phyloP scores from a whole-genome alignment of 805 yeast genomes.

The Yarrowia porcina region DNA sequence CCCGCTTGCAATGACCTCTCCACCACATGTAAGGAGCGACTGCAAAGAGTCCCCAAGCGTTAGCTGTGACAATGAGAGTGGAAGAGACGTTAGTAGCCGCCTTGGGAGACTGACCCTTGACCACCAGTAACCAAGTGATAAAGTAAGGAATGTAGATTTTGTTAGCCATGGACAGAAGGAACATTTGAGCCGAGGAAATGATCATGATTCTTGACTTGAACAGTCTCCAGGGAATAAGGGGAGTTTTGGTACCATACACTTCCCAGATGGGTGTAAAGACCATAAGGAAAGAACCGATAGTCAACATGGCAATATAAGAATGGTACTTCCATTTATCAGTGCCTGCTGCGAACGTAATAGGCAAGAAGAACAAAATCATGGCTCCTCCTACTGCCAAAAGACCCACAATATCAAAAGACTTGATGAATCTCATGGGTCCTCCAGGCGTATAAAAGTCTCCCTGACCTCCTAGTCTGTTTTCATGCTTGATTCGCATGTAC shows the following conservation, averaged over 20 bases:
- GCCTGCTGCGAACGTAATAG: slow-evolving; percentile 17
- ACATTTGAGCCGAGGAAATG: slow-evolving; percentile 18
- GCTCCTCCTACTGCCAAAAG: slow-evolving; percentile 12
- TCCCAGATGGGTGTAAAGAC: slow-evolving; percentile 20
- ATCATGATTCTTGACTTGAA: slow-evolving; percentile 12
- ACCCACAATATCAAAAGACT: not conserved
- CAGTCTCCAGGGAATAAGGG: slow-evolving; percentile 14
- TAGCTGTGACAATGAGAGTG: slow-evolving; percentile 16
- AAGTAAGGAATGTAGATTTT: slow-evolving; percentile 17
- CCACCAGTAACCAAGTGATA: slow-evolving; percentile 20
- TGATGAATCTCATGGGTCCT: slow-evolving; percentile 11
- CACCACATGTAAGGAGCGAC: slow-evolving; percentile 25
- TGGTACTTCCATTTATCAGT: slow-evolving; percentile 23
- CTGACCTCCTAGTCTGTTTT: not conserved
- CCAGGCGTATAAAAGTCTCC: slow-evolving; percentile 14
- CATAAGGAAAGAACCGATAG: slow-evolving; percentile 10
- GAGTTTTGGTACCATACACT: slow-evolving; percentile 9
- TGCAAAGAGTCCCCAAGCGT: slow-evolving; percentile 17
- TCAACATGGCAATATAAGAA: slow-evolving; percentile 11
- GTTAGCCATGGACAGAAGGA: slow-evolving; percentile 23
- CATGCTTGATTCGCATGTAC: slow-evolving; percentile 15
- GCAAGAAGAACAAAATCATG: slow-evolving; percentile 17
- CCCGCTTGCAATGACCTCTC: slow-evolving; percentile 20
- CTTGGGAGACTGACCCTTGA: slow-evolving; percentile 19
- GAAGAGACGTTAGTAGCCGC: slow-evolving; percentile 22